Evolutionary conservation across 2,329 filamentous ascomycete species (phyloP), one percentile per base, ranked within the genome.

Genomic region (Metarhizium album): DNA sequence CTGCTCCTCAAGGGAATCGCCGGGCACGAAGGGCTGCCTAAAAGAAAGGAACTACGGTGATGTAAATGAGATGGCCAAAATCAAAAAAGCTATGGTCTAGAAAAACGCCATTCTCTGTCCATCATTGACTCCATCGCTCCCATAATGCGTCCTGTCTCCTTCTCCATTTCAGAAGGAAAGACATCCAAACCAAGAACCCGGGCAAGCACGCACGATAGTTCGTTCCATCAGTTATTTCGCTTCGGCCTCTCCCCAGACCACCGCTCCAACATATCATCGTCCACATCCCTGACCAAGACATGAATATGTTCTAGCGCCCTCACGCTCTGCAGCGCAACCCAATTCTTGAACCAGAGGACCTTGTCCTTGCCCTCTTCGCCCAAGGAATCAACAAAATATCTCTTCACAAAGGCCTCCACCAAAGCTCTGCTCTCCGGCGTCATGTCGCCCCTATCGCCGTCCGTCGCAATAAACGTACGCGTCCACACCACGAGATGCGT

Each of bases 401-500:
- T 74, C 57, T 79, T 68, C 31, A 95, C 83, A 64, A 87, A 96
- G 9, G 74, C 72, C 45, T 81, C 75, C 37, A 95, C 84, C 53
- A 77, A 66, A 40, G 68, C 68, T 49, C 83, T 76, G 52, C 84
- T 85, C 61, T 82, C 75, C 0, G 76, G 67, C 2, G 86, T 90
- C 70, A 94, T 72, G 57, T 90, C 83, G 9, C 86, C 89, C 0
- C 78, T 87, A 18, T 70, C 71, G 0, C 79, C 66, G 57, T 94
- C 84, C 3, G 86, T 86, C 23, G 84, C 77, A 54, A 96, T 83
- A 14, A 75, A 71, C 40, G 91, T 93, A 62, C 94, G 91, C 48
- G 85, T 86, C 91, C 91, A 97, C 42, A 95, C 84, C 29, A 96
- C 88, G 20, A 96, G 78, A 64, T 97, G 91, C n/a, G 83, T 74